phyloP scores from a whole-genome alignment of 208 protist species.

The Porcisia hertigi region DNA sequence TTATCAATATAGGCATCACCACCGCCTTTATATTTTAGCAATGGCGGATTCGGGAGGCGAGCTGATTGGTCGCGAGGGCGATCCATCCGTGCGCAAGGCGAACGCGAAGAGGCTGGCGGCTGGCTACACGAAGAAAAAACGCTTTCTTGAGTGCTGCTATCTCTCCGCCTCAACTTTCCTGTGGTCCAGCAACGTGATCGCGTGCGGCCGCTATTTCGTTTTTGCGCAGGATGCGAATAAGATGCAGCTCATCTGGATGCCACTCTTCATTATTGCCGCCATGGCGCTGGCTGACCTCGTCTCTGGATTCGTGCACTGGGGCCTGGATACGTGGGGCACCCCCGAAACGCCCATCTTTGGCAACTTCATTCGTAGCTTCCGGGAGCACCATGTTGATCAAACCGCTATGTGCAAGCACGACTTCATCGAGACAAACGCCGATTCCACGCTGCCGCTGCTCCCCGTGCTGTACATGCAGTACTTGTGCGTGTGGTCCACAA shows the following conservation, averaged over 20 bases:
- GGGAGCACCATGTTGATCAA: constrained; percentile 94
- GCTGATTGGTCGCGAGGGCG: constrained; percentile 43
- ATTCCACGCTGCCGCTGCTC: constrained; percentile 90
- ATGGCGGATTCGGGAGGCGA: constrained; percentile 31
- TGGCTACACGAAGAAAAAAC: constrained; percentile 88
- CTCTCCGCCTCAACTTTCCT: constrained; percentile 61
- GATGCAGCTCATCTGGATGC: constrained; percentile 76
- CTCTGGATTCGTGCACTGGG: constrained; percentile 93
- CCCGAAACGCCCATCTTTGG: constrained; percentile 88
- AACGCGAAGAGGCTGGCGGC: constrained; percentile 81
- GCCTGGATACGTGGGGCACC: constrained; percentile 93
- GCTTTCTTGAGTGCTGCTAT: constrained; percentile 82
- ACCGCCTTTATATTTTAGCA: constrained; percentile 6
- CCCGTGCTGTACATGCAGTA: constrained; percentile 69
- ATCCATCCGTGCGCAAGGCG: constrained; percentile 57
- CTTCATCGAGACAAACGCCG: constrained; percentile 95
- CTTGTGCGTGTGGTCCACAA: constrained; percentile 35
- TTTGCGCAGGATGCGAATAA: constrained; percentile 49
- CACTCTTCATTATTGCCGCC: constrained; percentile 61
- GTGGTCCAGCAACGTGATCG: constrained; percentile 61
- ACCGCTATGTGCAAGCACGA: constrained; percentile 93
- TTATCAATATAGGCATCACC: not conserved
- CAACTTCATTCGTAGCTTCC: constrained; percentile 94
- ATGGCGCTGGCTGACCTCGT: constrained; percentile 92
- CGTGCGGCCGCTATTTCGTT: constrained; percentile 76